Evolutionary conservation across 2,329 filamentous ascomycete species (phyloP).

Genomic region (Byssochlamys sp.): DNA sequence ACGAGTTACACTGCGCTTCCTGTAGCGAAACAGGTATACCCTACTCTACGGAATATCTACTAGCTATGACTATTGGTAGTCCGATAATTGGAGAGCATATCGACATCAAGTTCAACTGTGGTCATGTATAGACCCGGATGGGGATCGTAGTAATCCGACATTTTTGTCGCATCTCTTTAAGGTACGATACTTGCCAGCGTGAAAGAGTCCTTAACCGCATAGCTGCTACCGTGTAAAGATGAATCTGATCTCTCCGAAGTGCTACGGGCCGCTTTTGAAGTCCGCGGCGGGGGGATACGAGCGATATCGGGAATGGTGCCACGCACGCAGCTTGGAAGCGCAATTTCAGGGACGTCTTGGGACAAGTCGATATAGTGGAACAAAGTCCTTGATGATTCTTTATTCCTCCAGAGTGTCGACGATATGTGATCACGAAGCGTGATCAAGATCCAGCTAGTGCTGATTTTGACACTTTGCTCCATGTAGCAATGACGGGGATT

Average conservation of each 20-base stretch:
- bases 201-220: neutral
- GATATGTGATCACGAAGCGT: neutral
- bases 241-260: neutral
- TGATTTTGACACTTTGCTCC: neutral
- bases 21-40: neutral
- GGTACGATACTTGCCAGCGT: neutral
- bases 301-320: neutral
- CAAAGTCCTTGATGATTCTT: too few relatives aligned
- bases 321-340: neutral
- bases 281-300: neutral
- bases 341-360: too few relatives aligned
- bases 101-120: neutral
- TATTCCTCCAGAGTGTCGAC: too few relatives aligned
- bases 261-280: neutral
- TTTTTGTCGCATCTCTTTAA: neutral
- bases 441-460: neutral
- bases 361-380: too few relatives aligned
- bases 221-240: neutral
- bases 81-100: neutral
- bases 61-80: neutral
- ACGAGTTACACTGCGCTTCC: neutral
- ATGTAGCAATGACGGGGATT: neutral
- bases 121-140: neutral
- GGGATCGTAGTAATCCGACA: neutral
- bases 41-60: neutral